These are phyloP conservation scores for Ilyonectria sp. DNA, from an alignment of 2,329 filamentous ascomycete species.

Conservation along the genomic window DNA sequence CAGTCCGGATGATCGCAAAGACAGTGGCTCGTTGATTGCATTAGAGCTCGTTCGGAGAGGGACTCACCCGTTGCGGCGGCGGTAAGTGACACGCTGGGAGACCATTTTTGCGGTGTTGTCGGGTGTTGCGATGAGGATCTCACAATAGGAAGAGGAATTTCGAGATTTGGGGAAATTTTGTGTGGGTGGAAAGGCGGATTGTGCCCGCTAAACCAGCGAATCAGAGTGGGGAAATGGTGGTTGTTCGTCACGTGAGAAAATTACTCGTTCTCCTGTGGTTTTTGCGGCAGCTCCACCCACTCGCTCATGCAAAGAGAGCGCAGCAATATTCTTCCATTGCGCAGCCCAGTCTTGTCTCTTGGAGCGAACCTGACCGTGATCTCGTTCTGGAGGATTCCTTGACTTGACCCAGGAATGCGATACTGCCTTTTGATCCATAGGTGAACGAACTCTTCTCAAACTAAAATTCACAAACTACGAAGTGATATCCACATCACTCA, in stretches of 20 bases:
- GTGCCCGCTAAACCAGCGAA: conserved; percentile 58
- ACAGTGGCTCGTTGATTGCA: conserved; percentile 31
- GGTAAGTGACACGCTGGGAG: conserved; percentile 75
- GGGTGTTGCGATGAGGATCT: conserved; percentile 55
- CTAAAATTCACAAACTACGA: not conserved
- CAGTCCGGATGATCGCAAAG: conserved; percentile 41
- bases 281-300: conserved; percentile 23
- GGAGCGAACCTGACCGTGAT: no score
- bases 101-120: conserved; percentile 69
- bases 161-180: conserved; percentile 61
- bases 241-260: conserved; percentile 39
- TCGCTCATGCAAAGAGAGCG: conserved; percentile 2
- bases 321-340: conserved; percentile 23
- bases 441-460: not conserved
- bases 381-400: not conserved
- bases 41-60: conserved; percentile 41
- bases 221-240: conserved; percentile 45
- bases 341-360: not conserved
- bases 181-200: conserved; percentile 56
- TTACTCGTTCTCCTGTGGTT: conserved; percentile 1
- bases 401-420: not conserved
- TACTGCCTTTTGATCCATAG: not conserved
- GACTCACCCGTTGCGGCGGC: conserved; percentile 86
- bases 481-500: not conserved
- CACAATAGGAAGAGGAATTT: conserved; percentile 57